A percentile compares a stretch with the other conserved stretches of the same genome.
Evolutionary conservation across 2,329 filamentous ascomycete species (phyloP).

Genomic region (Hymenotorrendiella dingleyae): DNA sequence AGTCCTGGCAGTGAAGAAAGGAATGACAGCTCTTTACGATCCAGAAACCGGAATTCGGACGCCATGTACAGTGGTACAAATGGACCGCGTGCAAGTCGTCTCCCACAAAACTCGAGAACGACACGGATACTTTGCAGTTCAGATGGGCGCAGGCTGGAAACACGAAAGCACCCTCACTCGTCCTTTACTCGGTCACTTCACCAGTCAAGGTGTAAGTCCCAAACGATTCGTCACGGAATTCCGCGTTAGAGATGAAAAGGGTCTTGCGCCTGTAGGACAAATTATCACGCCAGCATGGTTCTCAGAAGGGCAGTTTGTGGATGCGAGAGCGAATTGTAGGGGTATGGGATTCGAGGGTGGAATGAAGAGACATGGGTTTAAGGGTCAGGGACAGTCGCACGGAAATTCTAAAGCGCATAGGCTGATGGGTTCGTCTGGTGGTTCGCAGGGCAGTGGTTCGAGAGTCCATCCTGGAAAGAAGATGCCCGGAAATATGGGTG

Average conservation of each 20-base stretch:
- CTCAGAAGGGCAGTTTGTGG: constrained; percentile 81
- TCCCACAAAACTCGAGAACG: constrained; percentile 73
- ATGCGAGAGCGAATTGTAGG: constrained; percentile 70
- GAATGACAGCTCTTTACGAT: constrained; percentile 90
- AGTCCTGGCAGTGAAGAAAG: constrained; percentile 82
- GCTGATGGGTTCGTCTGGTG: constrained; percentile 83
- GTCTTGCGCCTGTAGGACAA: constrained; percentile 70
- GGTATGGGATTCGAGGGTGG: constrained; percentile 95
- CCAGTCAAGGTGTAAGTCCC: constrained; percentile 71
- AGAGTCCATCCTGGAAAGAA: constrained; percentile 93
- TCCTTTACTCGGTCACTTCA: constrained; percentile 82
- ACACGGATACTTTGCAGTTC: constrained; percentile 92
- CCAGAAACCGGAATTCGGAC: constrained; percentile 67
- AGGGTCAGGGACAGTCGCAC: constrained; percentile 84
- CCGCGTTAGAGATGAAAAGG: constrained; percentile 66
- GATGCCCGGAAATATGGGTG: constrained; percentile 96
- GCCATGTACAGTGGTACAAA: constrained; percentile 85
- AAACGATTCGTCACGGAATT: constrained; percentile 86
- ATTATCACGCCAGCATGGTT: constrained; percentile 86
- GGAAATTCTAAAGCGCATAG: constrained; percentile 94
- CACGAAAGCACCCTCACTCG: constrained; percentile 71
- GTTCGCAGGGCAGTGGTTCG: constrained; percentile 85
- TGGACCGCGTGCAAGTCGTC: constrained; percentile 87
- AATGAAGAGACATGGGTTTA: constrained; percentile 94
- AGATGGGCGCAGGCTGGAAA: constrained; percentile 74